These are phyloP conservation scores for Pseudogymnoascus sp. DNA, from an alignment of 2,329 filamentous ascomycete genomes.

Conservation along the genomic window DNA sequence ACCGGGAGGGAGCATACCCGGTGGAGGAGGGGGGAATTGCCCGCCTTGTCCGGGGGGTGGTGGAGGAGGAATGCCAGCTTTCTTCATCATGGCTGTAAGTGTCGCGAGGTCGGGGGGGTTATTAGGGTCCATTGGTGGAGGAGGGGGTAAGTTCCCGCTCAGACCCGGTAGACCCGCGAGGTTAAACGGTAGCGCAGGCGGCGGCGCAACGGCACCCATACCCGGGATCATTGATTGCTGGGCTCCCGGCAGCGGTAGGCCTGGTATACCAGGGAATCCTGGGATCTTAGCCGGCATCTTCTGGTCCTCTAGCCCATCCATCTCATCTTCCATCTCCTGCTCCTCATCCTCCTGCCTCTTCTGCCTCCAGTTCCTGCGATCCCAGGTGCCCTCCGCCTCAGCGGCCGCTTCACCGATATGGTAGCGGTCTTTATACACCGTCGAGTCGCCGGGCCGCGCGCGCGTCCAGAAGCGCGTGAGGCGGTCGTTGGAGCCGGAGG, in stretches of 20 bases:
- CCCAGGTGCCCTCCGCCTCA: conserved; percentile 92
- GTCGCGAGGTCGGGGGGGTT: conserved; percentile 54
- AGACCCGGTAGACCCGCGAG: conserved; percentile 24
- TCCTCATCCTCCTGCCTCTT: conserved; percentile 89
- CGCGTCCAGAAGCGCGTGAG: conserved; percentile 97
- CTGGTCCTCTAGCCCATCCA: conserved; percentile 86
- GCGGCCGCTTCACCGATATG: conserved; percentile 92
- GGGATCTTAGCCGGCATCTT: conserved; percentile 60
- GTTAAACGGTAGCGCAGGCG: conserved; percentile 30
- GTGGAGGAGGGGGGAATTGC: conserved; percentile 30
- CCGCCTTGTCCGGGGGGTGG: conserved; percentile 32
- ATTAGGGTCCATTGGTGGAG: conserved; percentile 48
- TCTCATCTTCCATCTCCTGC: conserved; percentile 86
- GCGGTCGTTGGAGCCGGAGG: conserved; percentile 91
- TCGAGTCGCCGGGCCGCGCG: conserved; percentile 76
- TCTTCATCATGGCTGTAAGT: conserved; percentile 57
- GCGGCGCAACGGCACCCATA: conserved; percentile 35
- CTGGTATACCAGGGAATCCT: conserved; percentile 49
- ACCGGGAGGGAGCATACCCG: conserved; percentile 40
- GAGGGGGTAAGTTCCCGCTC: conserved; percentile 32
- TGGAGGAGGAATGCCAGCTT: conserved; percentile 54
- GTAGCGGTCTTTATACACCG: conserved; percentile 80
- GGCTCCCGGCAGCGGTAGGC: conserved; percentile 25
- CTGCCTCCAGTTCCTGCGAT: conserved; percentile 66
- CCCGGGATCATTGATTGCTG: conserved; percentile 42